A percentile compares a stretch with the other conserved stretches of the same genome.
Evolutionary conservation across 2,329 filamentous ascomycete genomes (phyloP).

Genomic region (Colletotrichum orchidophilum): DNA sequence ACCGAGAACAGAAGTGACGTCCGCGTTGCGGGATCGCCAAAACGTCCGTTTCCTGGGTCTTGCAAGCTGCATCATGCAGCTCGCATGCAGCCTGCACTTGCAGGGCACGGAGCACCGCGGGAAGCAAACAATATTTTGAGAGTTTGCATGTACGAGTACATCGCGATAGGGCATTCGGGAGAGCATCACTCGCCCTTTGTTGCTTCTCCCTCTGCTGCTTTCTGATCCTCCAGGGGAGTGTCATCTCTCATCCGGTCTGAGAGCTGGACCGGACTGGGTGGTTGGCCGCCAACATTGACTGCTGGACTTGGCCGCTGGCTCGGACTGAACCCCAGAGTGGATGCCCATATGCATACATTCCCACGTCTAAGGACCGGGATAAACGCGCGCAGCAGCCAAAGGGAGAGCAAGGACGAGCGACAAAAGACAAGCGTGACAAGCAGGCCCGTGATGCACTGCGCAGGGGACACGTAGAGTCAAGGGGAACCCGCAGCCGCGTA

Average conservation of each 20-base stretch:
- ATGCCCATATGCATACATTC: not conserved
- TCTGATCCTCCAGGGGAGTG: not conserved
- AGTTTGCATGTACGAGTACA: not conserved
- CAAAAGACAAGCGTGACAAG: not conserved
- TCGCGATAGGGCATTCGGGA: not conserved
- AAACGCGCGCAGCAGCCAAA: not conserved
- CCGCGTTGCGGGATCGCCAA: conserved; percentile 28
- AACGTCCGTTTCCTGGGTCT: conserved; percentile 10
- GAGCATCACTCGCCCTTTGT: not conserved
- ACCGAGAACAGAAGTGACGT: conserved; percentile 33
- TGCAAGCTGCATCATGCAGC: not conserved
- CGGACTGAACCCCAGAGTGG: not conserved
- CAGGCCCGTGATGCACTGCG: conserved; percentile 11
- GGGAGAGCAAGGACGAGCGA: not conserved
- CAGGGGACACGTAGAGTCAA: conserved; percentile 11
- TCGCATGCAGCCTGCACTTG: not conserved
- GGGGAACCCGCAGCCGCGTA: conserved; percentile 12
- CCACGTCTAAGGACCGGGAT: not conserved
- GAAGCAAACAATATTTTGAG: not conserved
- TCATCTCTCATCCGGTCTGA: not conserved
- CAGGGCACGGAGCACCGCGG: not conserved
- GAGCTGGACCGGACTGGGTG: not conserved
- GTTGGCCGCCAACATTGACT: conserved; percentile 4
- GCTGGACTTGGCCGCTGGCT: not conserved
- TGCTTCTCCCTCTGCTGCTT: not conserved